Conservation (phyloP, 768 basidiomycete genomes). For the Termitomyces bulborhizus region DNA sequence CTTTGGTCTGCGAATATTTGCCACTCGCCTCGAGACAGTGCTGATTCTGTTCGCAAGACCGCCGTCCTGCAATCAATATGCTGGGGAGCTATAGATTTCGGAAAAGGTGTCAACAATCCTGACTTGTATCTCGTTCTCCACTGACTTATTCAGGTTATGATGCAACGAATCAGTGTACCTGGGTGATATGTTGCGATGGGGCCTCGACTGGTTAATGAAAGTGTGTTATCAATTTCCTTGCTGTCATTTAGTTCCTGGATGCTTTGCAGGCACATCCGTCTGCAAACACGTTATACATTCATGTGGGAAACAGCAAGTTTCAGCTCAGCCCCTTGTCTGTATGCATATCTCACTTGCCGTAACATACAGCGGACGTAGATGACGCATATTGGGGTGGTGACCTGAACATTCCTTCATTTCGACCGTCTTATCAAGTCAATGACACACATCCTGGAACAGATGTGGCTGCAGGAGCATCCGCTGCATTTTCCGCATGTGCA, state of each 20-base stretch:
- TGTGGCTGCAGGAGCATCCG: slow-evolving; percentile 75
- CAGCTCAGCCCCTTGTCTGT: not conserved
- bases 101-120: slow-evolving; percentile 45
- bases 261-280: slow-evolving; percentile 68
- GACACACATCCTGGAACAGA: slow-evolving; percentile 82
- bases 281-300: slow-evolving; percentile 67
- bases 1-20: slow-evolving; percentile 47
- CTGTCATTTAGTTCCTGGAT: not conserved
- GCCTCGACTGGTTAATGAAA: slow-evolving; percentile 89
- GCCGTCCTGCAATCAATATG: slow-evolving; percentile 81
- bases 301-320: slow-evolving; percentile 58
- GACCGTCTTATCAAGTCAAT: slow-evolving; percentile 78
- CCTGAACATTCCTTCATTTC: slow-evolving; percentile 61
- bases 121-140: not conserved
- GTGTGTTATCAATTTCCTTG: slow-evolving; percentile 30
- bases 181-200: slow-evolving; percentile 89
- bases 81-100: slow-evolving; percentile 86
- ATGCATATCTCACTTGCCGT: not conserved
- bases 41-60: slow-evolving; percentile 35
- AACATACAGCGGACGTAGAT: slow-evolving; percentile 46
- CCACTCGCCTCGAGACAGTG: not conserved
- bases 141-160: slow-evolving; percentile 52
- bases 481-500: slow-evolving; percentile 85
- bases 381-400: slow-evolving; percentile 91
- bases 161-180: slow-evolving; percentile 76